phyloP scores from a whole-genome alignment of 345 rosid genomes.

The Brassica cretica region DNA sequence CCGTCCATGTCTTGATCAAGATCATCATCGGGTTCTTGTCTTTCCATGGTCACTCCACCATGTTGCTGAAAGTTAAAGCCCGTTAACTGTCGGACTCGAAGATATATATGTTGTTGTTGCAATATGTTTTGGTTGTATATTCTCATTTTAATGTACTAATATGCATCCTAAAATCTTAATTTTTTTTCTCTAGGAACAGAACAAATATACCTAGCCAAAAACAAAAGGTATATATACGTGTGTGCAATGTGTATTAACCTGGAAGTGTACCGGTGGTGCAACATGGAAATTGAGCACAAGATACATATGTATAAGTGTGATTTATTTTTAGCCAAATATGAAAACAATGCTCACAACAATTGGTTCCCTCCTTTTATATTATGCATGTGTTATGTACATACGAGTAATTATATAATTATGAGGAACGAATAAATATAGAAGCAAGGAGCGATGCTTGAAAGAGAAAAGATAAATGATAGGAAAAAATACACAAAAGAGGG shows the following conservation, averaged over 20 bases:
- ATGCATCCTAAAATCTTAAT: background rate
- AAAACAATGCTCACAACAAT: constrained; percentile 21
- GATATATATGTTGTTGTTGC: background rate
- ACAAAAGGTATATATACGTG: background rate
- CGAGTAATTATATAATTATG: constrained; percentile 2
- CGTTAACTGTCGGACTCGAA: constrained; percentile 5
- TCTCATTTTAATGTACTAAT: background rate
- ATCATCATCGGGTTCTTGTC: no score
- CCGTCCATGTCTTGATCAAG: no score
- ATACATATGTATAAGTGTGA: background rate
- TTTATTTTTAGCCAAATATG: constrained; percentile 12
- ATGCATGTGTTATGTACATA: constrained; percentile 32
- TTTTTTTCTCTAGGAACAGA: background rate
- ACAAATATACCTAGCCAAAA: background rate
- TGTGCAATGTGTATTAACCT: background rate
- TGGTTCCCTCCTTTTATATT: constrained; percentile 33
- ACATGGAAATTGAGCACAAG: constrained; percentile 18
- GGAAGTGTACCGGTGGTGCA: constrained; percentile 13
- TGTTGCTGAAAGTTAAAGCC: background rate
- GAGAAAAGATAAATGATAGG: constrained; percentile 25
- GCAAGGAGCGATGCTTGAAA: constrained; percentile 14
- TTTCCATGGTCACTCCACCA: no score
- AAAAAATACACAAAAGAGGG: constrained; percentile 28
- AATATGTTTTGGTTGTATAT: constrained; percentile 7
- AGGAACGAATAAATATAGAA: background rate